Evolutionary conservation across 352 stramenopile genomes (phyloP), one percentile per base, ranked within the genome.

Genomic region (Phytophthora sp.): DNA sequence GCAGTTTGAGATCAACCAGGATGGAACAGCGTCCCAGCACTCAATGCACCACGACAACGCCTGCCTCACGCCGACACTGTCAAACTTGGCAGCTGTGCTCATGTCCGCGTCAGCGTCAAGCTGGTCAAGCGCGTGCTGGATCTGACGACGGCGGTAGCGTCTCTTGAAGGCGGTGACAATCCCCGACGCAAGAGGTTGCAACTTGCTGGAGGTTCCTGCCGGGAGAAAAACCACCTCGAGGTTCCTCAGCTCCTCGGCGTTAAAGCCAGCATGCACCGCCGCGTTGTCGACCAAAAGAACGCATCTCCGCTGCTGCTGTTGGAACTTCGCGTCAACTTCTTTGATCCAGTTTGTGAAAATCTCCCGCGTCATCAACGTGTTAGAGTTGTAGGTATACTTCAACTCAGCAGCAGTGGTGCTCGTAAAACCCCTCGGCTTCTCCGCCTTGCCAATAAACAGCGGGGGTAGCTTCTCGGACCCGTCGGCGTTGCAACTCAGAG

Each of bases 341-440:
- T 50, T 34, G 0, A 84, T n/a, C 70, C 75, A 78, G 5, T 76
- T 44, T 5, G 15, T 43, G 37, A 82, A 84, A 35, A 79, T 57
- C 5, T 49, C 50, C 5, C 58, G 49, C 17, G 61, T 80, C 58
- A 82, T 80, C 34, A 74, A 66, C 3, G 57, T 62, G 35, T 71
- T 76, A 0, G 46, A 12, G 27, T 44, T 76, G 54, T 45, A 61
- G 1, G 31, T 38, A 49, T 84, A 84, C 21, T 70, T 63, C n/a
- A 71, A 26, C 21, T 76, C 59, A 0, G 54, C 2, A 2, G 38
- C 44, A 0, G 45, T 65, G 17, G 31, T 65, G 2, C 3, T 28
- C 1, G 45, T 62, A 37, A 84, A 79, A 4, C 60, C 66, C 11
- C 69, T 38, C 3, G 66, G 69, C 27, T 74, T 63, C 45, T 69